Evolutionary conservation across 2,329 filamentous ascomycete species (phyloP), one percentile per base, ranked within the genome.

Genomic region (Cercospora brassicicola): DNA sequence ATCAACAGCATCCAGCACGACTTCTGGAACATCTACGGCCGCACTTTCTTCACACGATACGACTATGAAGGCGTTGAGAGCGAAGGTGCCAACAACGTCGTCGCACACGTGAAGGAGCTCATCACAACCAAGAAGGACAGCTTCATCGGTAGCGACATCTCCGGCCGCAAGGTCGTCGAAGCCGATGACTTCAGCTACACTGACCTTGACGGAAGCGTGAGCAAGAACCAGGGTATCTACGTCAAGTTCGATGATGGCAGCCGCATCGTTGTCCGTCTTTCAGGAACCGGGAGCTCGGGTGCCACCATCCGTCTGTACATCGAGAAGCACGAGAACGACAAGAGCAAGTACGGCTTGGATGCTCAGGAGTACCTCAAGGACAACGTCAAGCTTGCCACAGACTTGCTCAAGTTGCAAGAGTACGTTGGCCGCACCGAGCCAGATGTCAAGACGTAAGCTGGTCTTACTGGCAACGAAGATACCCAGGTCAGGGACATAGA

Each of bases 151-250:
- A 95, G 92, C 76, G 90, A 88, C 74, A 86, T 98, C 74, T 86
- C 87, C 72, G 92, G 91, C 72, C 91, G 91, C 79, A 96, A 93
- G 77, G 93, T 97, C 53, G 84, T 89, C 60, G 92, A 96, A 76
- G 94, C 94, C 6, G 95, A 94, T 73, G 94, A 99, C 86, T 99
- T 99, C 82, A 93, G 92, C 33, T 99, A 99, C 87, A 98, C 93
- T 8, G 95, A 99, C 78, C 89, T 99, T n/a, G 95, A 99, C 77
- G 95, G 94, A 70, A 97, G 93, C 73, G 92, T 98, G 64, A 91
- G 93, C 77, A 92, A 93, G 79, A 96, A 97, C 85, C 95, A 99
- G 84, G 95, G 95, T 73, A 89, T 99, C 74, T 99, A 92, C 79
- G 91, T 94, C 79, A 91, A 92, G 81, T 98, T 98, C 82, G 93